A percentile compares a stretch with the other conserved stretches of the same genome.
phyloP scores from a whole-genome alignment of 2,329 filamentous ascomycete species.

The Rhynchosporium graminicola region DNA sequence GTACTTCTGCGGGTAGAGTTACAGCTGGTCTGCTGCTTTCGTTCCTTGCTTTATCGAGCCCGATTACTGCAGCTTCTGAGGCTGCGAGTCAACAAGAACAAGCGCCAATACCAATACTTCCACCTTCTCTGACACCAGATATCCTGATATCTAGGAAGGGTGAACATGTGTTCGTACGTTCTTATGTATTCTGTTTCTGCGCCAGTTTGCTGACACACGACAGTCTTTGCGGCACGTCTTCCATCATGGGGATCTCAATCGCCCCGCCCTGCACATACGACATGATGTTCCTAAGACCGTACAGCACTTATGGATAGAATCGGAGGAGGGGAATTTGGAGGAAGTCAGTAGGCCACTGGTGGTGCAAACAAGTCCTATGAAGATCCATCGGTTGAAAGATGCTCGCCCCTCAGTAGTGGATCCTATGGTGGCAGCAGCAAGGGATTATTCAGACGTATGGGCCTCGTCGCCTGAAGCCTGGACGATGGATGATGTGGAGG shows the following conservation, averaged over 20 bases:
- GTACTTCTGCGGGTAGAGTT: conserved; percentile 61
- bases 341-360: conserved; percentile 55
- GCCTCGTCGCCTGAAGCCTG: conserved; percentile 74
- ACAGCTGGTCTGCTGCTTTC: conserved; percentile 57
- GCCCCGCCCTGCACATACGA: conserved; percentile 76
- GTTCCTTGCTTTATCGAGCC: conserved; percentile 61
- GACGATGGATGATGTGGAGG: conserved; percentile 73
- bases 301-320: conserved; percentile 61
- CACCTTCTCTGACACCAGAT: conserved; percentile 44
- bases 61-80: conserved; percentile 43
- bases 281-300: conserved; percentile 63
- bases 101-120: conserved; percentile 42
- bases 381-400: conserved; percentile 81
- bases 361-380: conserved; percentile 63
- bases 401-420: conserved; percentile 76
- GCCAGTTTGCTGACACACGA: conserved; percentile 22
- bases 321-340: conserved; percentile 57
- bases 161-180: conserved; percentile 56
- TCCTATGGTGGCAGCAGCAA: conserved; percentile 71
- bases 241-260: conserved; percentile 81
- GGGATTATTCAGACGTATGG: conserved; percentile 66
- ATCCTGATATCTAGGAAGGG: conserved; percentile 48
- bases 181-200: conserved; percentile 13
- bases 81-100: conserved; percentile 45
- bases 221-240: conserved; percentile 81